Evolutionary conservation across 805 yeast species (phyloP), one percentile per base, ranked within the genome.

Genomic region (Barnettozyma populi): DNA sequence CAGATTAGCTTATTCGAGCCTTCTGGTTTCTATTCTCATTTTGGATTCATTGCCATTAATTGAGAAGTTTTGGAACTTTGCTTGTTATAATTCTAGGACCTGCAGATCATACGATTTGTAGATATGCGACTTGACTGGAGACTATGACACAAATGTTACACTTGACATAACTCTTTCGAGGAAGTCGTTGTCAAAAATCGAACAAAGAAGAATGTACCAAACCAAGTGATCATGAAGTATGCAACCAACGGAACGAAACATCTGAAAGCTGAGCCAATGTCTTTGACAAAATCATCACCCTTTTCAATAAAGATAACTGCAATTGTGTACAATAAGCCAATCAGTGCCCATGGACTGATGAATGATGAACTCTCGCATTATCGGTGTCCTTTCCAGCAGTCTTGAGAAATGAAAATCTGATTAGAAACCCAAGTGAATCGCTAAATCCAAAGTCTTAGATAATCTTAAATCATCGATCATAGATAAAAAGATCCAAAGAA

Each of bases 251-350:
- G 84, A 4, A 73, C 70, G 51, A 73, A 70, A 50, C 79, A 76
- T 41, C 76, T 59, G 48, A 78, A 63, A 3, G 76, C 82, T 6
- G 74, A 55, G 3, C 75, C 76, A 43, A 79, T 74, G 45, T 77
- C 69, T 29, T 68, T 59, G 27, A 78, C 65, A 44, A 79, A 73
- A 19, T 66, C 67, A 43, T 75, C 57, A 7, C 83, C 84, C 52
- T 71, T 72, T 20, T 69, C 68, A 27, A 76, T 76, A 53, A 79
- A 79, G 19, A 79, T 71, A 7, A 77, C 75, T 20, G 77, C 54
- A 27, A 79, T 71, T 2, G 80, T 75, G 54, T 72, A 79, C 25
- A 79, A 67, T 41, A 79, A 65, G 2, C 79, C 84, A 29, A 78
- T 62, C 48, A 76, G 60, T 1, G 81, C 71, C 68, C 72, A 72